Evolutionary conservation across 345 rosid genomes (phyloP), one percentile per base, ranked within the genome.

Genomic region (Pugionium cornutum): DNA sequence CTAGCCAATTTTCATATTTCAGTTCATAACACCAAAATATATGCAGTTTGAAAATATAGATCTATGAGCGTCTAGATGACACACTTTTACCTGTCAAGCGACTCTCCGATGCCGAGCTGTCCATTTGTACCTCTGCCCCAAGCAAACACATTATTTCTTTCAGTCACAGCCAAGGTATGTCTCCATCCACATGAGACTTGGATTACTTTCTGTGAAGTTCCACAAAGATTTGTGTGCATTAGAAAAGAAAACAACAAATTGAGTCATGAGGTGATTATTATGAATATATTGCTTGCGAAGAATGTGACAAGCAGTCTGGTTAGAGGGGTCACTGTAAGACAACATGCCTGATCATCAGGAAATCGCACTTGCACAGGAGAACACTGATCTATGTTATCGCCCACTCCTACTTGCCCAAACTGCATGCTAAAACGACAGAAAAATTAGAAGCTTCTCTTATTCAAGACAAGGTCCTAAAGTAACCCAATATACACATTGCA

Each of bases 111-210:
- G 58, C 99, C 99, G 53, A 94, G 99, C 81, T 94, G 99, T 68
- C 99, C 96, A 76, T 90, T 94, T 39, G 97, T 94, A 60, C 97
- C 99, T 82, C 99, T 85, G 51, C 99, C 99, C 99, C 99, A 90
- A 57, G 97, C 89, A 76, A 81, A 94, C 11, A 94, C 83, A 69
- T 94, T 89, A 42, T 86, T 75, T 56, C 46, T 72, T 70, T 88
- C 99, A 4, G 96, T 90, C 62, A 88, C 79, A 71, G 96, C 97
- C 78, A 94, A 83, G 0, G 99, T 85, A 68, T 92, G 99, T 76
- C 99, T 89, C 99, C 97, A 92, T 47, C 97, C 97, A 68, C 99
- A 90, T 27, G 99, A 80, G 53, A 94, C 82, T 75, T 85, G 92
- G 55, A 76, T 73, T 65, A 94, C 88, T 82, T 85, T 85, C 97